phyloP scores from a whole-genome alignment of 768 basidiomycete genomes.

The Russula sp. region DNA sequence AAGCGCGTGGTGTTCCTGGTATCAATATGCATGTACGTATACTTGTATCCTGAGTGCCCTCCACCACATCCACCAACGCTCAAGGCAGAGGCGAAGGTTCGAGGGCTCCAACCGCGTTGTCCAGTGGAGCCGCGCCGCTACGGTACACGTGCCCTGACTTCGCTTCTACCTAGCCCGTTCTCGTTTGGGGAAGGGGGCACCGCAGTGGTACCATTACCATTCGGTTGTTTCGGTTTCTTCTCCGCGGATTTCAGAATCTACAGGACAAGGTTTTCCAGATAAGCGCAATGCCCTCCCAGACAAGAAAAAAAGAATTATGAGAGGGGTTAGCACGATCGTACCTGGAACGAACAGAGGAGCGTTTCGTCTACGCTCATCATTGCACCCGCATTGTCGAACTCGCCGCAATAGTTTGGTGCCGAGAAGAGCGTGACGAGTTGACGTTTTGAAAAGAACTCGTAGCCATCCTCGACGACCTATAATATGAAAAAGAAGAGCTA shows the following conservation, averaged over 20 bases:
- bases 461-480: conserved; percentile 96
- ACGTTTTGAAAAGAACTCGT: conserved; percentile 97
- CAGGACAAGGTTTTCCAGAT: neutral
- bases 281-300: neutral
- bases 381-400: conserved; percentile 98
- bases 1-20: neutral
- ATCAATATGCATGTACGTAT: neutral
- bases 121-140: too few relatives aligned
- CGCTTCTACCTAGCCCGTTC: conserved; percentile 28
- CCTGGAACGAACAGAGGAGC: conserved; percentile 95
- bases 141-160: neutral
- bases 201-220: conserved; percentile 80
- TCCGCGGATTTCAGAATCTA: conserved; percentile 98
- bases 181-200: conserved; percentile 93
- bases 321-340: conserved; percentile 29
- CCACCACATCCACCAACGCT: neutral
- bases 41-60: neutral
- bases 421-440: conserved; percentile 96
- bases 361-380: conserved; percentile 99
- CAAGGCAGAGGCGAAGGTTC: neutral
- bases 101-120: too few relatives aligned
- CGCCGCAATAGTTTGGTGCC: conserved; percentile 89
- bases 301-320: neutral
- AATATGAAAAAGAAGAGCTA: neutral
- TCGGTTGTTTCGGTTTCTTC: conserved; percentile 92